phyloP scores from a whole-genome alignment of 139 green algal genomes.

The Ostreobium quekettii region DNA sequence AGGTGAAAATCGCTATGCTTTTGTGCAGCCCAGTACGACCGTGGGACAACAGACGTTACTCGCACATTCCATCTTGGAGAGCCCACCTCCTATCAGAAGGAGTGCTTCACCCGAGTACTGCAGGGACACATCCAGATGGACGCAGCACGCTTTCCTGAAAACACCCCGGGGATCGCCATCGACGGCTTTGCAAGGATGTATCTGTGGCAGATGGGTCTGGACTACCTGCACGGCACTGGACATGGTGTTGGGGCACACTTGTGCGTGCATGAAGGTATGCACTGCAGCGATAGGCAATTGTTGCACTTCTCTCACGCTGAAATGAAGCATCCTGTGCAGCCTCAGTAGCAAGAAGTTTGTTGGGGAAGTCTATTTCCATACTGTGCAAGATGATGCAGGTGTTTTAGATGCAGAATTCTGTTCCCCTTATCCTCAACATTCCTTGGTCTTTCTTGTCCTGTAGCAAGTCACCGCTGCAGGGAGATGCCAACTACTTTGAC shows the following conservation, averaged over 20 bases:
- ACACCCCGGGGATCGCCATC: slow-evolving; percentile 68
- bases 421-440: too few species aligned
- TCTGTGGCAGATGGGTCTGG: slow-evolving; percentile 83
- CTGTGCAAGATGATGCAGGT: too few species aligned
- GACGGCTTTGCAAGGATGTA: slow-evolving; percentile 75
- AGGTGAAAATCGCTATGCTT: too few species aligned
- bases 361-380: too few species aligned
- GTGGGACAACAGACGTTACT: slow-evolving; percentile 97
- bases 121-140: slow-evolving; percentile 35
- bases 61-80: slow-evolving; percentile 88
- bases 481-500: too few species aligned
- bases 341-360: too few species aligned
- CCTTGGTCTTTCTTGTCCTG: too few species aligned
- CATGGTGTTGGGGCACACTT: slow-evolving; percentile 40
- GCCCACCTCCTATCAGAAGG: slow-evolving; percentile 60
- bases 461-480: too few species aligned
- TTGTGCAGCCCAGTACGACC: slow-evolving; percentile 78
- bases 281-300: neutral
- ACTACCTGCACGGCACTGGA: slow-evolving; percentile 96
- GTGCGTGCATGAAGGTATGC: slow-evolving; percentile 17
- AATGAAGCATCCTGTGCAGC: neutral
- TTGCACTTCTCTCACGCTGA: neutral
- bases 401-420: too few species aligned
- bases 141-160: slow-evolving; percentile 54
- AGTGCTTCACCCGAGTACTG: slow-evolving; percentile 79